Evolutionary conservation across 2,329 filamentous ascomycete species (phyloP), one percentile per base, ranked within the genome.

Genomic region (Sclerotinia nivalis): DNA sequence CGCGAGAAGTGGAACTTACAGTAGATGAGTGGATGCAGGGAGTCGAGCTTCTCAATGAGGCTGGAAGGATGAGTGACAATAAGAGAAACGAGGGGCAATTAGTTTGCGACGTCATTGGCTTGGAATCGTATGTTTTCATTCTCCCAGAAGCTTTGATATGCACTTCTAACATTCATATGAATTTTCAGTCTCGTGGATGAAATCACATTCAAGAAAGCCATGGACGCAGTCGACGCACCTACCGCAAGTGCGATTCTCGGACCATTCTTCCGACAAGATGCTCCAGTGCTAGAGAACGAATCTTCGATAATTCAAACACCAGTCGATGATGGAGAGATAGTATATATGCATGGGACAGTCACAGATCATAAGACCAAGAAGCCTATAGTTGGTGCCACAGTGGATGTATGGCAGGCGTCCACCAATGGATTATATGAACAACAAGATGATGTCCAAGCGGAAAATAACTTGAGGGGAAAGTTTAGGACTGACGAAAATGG

Each of bases 321-420:
- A 61, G 84, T 86, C 0, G 80, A 81, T 72, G 87, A 89, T 78
- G 83, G 81, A 73, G 71, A 75, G 55, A 73, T 76, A 8, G 82
- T 83, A 2, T 87, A 84, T 74, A 88, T 90, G 84, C 84, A 89
- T 72, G 88, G 88, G 45, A 81, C 74, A 2, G 84, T 89, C 0
- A 77, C 83, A 4, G 86, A 88, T 77, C 83, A 83, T 71, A 79
- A 76, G 45, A 88, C 86, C 0, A 84, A 84, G 71, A 81, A 86
- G 76, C 87, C 87, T 0, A 81, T 90, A n/a, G 81, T 81, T 25
- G 83, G 83, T 56, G 86, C 86, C 0, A 82, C 83, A 25, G 80
- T 90, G 9, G 87, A 90, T 77, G 82, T 88, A n/a, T 90, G 88
- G 88, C 84, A 90, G 75, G 87, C 87, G 1, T 86, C 85, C 0